phyloP scores from a whole-genome alignment of 176 grass and related monocot genomes.

The Bothriochloa decipiens region DNA sequence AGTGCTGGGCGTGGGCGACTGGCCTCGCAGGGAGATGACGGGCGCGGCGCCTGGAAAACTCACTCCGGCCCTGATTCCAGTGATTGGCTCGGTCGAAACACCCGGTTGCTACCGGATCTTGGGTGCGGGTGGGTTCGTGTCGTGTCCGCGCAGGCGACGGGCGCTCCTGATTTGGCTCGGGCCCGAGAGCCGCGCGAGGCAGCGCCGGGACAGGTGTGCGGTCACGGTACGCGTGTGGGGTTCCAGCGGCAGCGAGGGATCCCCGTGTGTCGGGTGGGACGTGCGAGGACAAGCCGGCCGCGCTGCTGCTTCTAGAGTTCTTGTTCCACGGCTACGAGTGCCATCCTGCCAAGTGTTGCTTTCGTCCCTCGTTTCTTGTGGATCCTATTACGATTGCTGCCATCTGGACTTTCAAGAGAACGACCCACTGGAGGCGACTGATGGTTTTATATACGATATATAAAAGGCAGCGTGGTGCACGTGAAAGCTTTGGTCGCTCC shows the following conservation, averaged over 20 bases:
- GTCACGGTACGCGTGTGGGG: not conserved
- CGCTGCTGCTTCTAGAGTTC: not conserved
- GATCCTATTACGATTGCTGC: not conserved
- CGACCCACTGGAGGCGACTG: not conserved
- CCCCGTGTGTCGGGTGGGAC: too few species aligned
- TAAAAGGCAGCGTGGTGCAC: not conserved
- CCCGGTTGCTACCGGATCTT: not conserved
- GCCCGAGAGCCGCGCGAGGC: not conserved
- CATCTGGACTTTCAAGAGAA: not conserved
- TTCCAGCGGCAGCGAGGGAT: not conserved
- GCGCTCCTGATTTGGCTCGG: slow-evolving; percentile 16
- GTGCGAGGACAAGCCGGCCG: not conserved
- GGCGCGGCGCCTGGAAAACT: not conserved
- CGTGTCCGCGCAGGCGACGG: not conserved
- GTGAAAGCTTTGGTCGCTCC: slow-evolving; percentile 12
- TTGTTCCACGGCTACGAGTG: too few species aligned
- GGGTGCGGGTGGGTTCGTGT: not conserved
- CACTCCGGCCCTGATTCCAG: not conserved
- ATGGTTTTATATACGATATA: not conserved
- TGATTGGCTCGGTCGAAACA: not conserved
- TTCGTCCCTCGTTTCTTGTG: not conserved
- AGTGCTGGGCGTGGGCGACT: not conserved
- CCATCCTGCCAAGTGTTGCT: not conserved
- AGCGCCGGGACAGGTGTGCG: slow-evolving; percentile 10
- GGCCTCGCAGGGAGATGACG: not conserved